phyloP scores from a whole-genome alignment of 2,329 filamentous ascomycete species.

The Cercospora sp. region DNA sequence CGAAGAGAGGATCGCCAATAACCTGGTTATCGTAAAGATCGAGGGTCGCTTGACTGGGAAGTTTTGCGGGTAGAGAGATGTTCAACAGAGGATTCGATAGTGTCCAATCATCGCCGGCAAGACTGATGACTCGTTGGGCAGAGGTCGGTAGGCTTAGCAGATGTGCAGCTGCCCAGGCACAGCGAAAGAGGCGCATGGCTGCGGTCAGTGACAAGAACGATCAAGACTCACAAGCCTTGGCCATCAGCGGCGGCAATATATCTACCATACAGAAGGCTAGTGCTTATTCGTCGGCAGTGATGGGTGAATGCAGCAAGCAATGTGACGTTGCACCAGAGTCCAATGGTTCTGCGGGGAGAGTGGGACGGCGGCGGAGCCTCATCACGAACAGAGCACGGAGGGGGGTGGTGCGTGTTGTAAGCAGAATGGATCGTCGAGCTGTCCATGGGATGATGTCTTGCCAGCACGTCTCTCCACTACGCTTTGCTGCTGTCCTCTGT shows the following conservation, averaged over 20 bases:
- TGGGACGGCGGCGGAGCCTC: background rate
- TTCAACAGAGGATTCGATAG: constrained; percentile 47
- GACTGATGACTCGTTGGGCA: constrained; percentile 43
- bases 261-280: background rate
- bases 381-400: constrained; percentile 1
- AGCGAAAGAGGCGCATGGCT: background rate
- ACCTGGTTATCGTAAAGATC: constrained; percentile 56
- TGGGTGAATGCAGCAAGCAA: background rate
- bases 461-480: background rate
- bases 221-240: background rate
- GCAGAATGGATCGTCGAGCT: background rate
- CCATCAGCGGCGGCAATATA: background rate
- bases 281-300: background rate
- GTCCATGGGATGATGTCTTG: background rate
- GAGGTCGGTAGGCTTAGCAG: background rate
- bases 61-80: constrained; percentile 54
- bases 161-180: background rate
- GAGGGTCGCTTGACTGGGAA: constrained; percentile 61
- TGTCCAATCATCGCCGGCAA: constrained; percentile 41
- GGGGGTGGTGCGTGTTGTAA: background rate
- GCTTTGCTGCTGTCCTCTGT: background rate
- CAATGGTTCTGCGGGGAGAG: background rate
- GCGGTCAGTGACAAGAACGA: background rate
- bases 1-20: constrained; percentile 57
- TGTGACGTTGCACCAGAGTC: background rate